Evolutionary conservation across 2,329 filamentous ascomycete species (phyloP).

Genomic region (Fusarium compactum): DNA sequence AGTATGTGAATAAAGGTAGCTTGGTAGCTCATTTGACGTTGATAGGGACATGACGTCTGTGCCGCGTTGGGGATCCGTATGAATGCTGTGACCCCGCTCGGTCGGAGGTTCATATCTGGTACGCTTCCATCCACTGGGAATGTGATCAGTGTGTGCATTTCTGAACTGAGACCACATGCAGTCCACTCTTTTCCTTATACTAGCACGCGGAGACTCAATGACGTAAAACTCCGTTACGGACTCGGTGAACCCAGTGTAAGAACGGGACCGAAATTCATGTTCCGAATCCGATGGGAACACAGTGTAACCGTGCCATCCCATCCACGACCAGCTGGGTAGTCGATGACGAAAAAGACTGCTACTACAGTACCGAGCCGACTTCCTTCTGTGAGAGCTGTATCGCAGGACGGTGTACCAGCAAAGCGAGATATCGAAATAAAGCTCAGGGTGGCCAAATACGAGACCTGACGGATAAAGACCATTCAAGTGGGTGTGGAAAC

Average conservation of each 20-base stretch:
- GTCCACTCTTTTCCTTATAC: accelerated
- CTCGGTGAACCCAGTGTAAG: background rate
- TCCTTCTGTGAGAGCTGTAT: background rate
- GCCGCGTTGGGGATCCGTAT: too few species aligned
- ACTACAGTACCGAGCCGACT: accelerated
- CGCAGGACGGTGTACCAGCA: background rate
- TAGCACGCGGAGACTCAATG: background rate
- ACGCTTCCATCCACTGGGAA: background rate
- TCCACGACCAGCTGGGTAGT: background rate
- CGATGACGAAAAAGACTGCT: background rate
- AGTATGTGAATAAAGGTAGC: background rate
- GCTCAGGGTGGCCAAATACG: background rate
- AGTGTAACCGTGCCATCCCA: background rate
- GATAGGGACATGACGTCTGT: background rate
- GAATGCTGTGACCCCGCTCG: too few species aligned
- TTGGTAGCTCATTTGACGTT: background rate
- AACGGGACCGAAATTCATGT: too few species aligned
- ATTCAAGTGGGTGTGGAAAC: accelerated
- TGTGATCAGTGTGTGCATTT: too few species aligned
- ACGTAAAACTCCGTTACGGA: accelerated
- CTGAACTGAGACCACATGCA: background rate
- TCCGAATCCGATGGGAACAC: background rate
- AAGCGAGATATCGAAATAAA: background rate
- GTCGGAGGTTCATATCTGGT: background rate
- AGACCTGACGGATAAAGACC: background rate